Evolutionary conservation across 129 eudicot species (phyloP), one percentile per base, ranked within the genome.

Genomic region (Deinandra increscens): DNA sequence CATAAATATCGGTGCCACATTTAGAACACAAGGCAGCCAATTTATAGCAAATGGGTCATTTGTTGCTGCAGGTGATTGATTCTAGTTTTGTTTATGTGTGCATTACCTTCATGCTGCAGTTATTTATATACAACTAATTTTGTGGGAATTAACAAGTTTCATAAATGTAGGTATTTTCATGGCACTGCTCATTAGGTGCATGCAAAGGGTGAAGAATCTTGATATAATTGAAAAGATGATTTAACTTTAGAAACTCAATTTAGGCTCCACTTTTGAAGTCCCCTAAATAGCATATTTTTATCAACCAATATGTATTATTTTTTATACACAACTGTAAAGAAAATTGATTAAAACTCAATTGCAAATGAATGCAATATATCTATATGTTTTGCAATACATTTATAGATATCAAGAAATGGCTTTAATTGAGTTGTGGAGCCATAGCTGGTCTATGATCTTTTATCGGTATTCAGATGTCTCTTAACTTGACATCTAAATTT

Each of bases 141-240:
- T 42, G 50, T 41, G 18, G 5, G 13, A 10, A 68, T 23, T 54
- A 38, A 50, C 41, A 77, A 17, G 17, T 37, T 56, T 7, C 31
- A 75, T 49, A 6, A 14, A 68, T 88, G 91, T 83, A 92, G 98
- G 95, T 76, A 73, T 87, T 73, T 87, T 93, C 80, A 69, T 86
- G 64, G 59, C 81, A 26, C 81, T 89, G 55, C 69, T 87, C 7
- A 37, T 84, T 48, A 82, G 91, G 83, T 89, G 96, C 34, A 93
- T 93, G 98, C 96, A 89, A 78, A 89, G 96, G 84, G 86, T 93
- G 84, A 83, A 81, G 70, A 89, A 70, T 80, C 90, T 86, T 75
- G 98, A 89, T 60, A 93, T 89, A 68, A 79, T 93, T 78, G 98
- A 93, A 79, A 92, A 89, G 60, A 86, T 86, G 88, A 87, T 87